These are phyloP conservation scores for Paraphoma chrysanthemicola DNA, from an alignment of 2,329 filamentous ascomycete genomes.

Conservation along the genomic window DNA sequence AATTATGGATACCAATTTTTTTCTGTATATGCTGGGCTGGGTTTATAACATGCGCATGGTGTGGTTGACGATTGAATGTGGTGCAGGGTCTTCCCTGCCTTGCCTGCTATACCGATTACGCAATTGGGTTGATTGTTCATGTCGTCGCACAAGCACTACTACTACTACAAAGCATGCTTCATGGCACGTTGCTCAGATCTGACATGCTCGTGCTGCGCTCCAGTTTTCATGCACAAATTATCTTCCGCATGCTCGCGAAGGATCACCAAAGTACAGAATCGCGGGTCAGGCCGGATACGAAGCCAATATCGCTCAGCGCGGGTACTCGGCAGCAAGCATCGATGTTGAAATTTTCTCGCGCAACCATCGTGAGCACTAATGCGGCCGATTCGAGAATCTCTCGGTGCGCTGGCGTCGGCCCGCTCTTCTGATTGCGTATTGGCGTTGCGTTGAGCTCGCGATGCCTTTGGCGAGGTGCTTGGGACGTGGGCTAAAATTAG, in stretches of 20 bases:
- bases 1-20: neutral
- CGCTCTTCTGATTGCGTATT: neutral
- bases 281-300: slow-evolving; percentile 1
- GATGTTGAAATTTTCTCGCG: neutral
- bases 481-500: neutral
- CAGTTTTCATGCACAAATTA: neutral
- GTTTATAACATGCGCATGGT: neutral
- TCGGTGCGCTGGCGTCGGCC: neutral
- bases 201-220: too few species aligned
- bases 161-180: neutral
- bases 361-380: neutral
- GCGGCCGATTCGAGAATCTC: neutral
- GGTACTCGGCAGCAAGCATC: neutral
- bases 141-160: neutral
- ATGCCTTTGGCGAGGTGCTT: neutral
- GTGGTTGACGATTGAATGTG: neutral
- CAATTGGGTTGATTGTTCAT: neutral
- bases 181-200: too few species aligned
- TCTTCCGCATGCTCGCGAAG: neutral
- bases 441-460: neutral
- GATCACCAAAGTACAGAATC: neutral
- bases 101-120: neutral
- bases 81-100: neutral
- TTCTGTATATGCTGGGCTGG: neutral
- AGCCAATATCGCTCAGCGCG: neutral